Base-by-base conservation (phyloP, 164 flowering plant species). In the Nymphaea colorata region DNA sequence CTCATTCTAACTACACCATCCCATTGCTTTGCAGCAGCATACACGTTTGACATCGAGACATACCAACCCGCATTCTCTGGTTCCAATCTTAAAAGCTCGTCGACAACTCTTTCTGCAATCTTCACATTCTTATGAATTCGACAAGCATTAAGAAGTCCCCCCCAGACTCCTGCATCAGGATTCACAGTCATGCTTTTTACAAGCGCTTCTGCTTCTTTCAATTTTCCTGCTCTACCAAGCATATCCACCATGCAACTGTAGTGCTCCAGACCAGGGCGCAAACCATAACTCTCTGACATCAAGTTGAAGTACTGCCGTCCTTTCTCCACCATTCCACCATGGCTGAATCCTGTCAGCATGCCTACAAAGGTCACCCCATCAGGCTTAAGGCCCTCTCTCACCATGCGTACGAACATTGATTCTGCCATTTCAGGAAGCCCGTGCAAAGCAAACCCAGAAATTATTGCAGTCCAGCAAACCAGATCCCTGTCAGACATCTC, bases 111-210 rank as follows among this genome's bases (percentile, higher is more conserved):
- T 62, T 70, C 64, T 11, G 67, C 67, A 41, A 57, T 42, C 53
- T 57, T 62, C 64, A 65, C 72, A 59, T 70, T 65, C 43, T 59
- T 70, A 70, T 70, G 43, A 59, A 70, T 65, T 62, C 55, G 55
- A 51, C 68, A 70, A n/a, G 72, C 72, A 70, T 70, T 64, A 41
- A 70, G 64, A 61, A 70, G 55, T 42, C 67, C 72, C 53, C 72
- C 72, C 72, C 72, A 70, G 5, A 70, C 36, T 5, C 63, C 64
- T 6, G 72, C 62, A 64, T 70, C 72, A 2, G 72, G 72, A 45
- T 41, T 36, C 62, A 70, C 14, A 4, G 15, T 41, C 72, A 70
- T 70, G 42, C 63, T 65, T 43, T 51, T 70, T 17, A 70, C 3
- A 12, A 70, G 68, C 17, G 14, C 47, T 65, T 70, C 72, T 42